These are phyloP conservation scores for Neurospora sp. DNA, from an alignment of 495 filamentous ascomycete genomes.

Conservation along the genomic window DNA sequence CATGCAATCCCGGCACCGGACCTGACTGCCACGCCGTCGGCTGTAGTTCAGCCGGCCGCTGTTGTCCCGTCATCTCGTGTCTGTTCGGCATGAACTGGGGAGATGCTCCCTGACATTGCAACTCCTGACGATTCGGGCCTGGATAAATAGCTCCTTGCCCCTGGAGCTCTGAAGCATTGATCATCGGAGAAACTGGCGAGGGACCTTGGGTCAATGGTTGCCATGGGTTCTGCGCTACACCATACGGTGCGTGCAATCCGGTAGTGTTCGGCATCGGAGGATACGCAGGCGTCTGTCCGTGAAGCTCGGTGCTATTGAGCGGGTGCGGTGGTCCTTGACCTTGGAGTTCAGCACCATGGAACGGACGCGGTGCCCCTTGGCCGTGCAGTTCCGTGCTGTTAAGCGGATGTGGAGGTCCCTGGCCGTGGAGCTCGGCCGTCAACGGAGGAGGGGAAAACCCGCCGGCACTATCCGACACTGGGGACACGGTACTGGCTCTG, in stretches of 20 bases:
- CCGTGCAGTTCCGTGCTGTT: slow-evolving; percentile 21
- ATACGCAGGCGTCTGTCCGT: slow-evolving; percentile 8
- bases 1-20: slow-evolving; percentile 25
- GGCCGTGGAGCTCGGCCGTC: slow-evolving; percentile 24
- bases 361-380: slow-evolving; percentile 3
- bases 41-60: slow-evolving; percentile 13
- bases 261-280: slow-evolving; percentile 8
- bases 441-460: slow-evolving; percentile 15
- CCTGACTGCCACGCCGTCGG: slow-evolving; percentile 31
- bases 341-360: slow-evolving; percentile 2
- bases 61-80: slow-evolving; percentile 14
- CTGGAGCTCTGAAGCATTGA: slow-evolving; percentile 7
- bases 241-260: slow-evolving; percentile 9
- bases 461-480: slow-evolving; percentile 21
- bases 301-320: slow-evolving; percentile 8
- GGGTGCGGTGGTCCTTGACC: slow-evolving; percentile 2
- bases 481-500: slow-evolving; percentile 26
- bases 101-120: slow-evolving; percentile 4
- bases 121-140: slow-evolving; percentile 3
- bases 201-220: not conserved
- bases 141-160: slow-evolving; percentile 13
- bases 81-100: slow-evolving; percentile 5
- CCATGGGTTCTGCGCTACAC: not conserved
- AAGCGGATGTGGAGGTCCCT: slow-evolving; percentile 11
- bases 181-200: not conserved